A percentile compares a stretch with the other conserved stretches of the same genome.
phyloP scores from a whole-genome alignment of 1,284 basidiomycete species.

The Apiotrichum veenhuisii region DNA sequence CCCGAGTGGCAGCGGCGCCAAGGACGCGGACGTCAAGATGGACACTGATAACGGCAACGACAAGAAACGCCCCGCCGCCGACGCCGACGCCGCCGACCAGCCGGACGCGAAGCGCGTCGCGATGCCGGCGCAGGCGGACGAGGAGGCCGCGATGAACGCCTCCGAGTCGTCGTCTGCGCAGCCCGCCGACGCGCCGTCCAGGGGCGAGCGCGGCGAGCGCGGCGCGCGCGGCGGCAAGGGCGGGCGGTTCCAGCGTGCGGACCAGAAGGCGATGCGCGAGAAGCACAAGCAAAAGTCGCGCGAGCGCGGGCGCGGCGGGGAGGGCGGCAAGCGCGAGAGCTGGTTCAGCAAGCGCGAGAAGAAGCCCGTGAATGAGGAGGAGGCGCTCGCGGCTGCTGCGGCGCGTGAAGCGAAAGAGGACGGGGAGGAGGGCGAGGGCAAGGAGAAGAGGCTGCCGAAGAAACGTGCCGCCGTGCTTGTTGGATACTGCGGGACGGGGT shows the following conservation, averaged over 20 bases:
- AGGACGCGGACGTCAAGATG: not conserved
- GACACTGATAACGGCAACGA: too few species aligned
- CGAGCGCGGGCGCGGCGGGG: not conserved
- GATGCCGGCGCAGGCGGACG: constrained; percentile 2
- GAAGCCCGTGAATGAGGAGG: constrained; percentile 9
- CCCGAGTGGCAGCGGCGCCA: not conserved
- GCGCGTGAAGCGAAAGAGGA: not conserved
- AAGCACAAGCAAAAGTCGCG: constrained; percentile 11
- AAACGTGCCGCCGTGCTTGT: constrained; percentile 56
- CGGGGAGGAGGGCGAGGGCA: constrained; percentile 18
- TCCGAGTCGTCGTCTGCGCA: not conserved
- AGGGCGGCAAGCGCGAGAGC: not conserved
- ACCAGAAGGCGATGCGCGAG: constrained; percentile 1
- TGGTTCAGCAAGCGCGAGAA: constrained; percentile 3
- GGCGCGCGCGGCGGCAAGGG: constrained; percentile 3
- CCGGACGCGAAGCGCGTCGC: not conserved
- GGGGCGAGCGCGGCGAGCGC: not conserved
- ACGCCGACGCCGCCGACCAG: not conserved
- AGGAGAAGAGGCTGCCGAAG: constrained; percentile 52
- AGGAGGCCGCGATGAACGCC: constrained; percentile 18
- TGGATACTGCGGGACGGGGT: constrained; percentile 58
- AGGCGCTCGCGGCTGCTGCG: constrained; percentile 4
- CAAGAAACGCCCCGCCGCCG: too few species aligned
- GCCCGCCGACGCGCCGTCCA: not conserved
- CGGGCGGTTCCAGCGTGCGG: not conserved